Evolutionary conservation across 116 monocot species (phyloP).

Genomic region (Iris pallida): DNA sequence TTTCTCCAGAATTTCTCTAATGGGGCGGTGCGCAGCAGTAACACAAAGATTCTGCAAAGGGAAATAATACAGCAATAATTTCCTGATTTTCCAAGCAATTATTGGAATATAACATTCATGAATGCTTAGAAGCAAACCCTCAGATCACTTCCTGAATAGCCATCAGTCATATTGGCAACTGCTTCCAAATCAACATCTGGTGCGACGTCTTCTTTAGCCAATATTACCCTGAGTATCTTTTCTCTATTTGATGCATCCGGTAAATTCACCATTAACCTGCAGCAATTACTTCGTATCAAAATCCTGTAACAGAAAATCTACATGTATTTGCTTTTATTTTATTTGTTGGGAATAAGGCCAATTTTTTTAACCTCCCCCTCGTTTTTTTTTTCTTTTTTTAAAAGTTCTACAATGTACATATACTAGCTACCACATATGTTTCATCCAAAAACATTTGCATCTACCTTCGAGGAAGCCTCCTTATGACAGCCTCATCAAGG

Average conservation of each 20-base stretch:
- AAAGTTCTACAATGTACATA: too few relatives aligned
- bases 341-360: too few relatives aligned
- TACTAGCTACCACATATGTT: background rate
- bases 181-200: constrained; percentile 61
- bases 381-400: too few relatives aligned
- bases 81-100: background rate
- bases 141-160: constrained; percentile 96
- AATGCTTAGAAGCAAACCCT: constrained; percentile 41
- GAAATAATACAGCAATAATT: background rate
- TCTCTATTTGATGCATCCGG: constrained; percentile 83
- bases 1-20: constrained; percentile 86
- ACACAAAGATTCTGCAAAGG: constrained; percentile 82
- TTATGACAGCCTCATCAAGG: constrained; percentile 98
- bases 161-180: constrained; percentile 92
- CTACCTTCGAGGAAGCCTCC: constrained; percentile 87
- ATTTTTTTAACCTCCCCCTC: too few relatives aligned
- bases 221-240: constrained; percentile 91
- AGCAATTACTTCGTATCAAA: background rate
- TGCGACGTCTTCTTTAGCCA: constrained; percentile 80
- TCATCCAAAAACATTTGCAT: background rate
- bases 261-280: constrained; percentile 90
- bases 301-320: background rate
- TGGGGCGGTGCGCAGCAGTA: constrained; percentile 88
- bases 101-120: background rate
- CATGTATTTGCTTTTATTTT: background rate